Evolutionary conservation across 306 rosid genomes (phyloP).

Genomic region (Senna tora): DNA sequence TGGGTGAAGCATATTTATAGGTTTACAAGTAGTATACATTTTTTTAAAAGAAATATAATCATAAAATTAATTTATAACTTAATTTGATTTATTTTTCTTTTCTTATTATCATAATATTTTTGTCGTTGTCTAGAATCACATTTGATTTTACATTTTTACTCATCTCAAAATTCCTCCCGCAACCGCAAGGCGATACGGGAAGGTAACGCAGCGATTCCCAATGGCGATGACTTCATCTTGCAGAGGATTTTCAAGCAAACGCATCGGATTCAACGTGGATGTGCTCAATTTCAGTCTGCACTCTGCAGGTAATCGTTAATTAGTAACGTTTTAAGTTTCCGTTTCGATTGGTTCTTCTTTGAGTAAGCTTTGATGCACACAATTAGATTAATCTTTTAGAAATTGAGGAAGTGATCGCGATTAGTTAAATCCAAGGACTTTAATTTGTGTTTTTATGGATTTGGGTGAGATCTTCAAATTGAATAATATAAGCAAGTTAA

Average conservation of each 20-base stretch:
- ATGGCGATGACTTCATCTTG: too few species aligned
- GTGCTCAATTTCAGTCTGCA: not conserved
- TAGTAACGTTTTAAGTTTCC: not conserved
- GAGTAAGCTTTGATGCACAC: not conserved
- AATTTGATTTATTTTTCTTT: too few species aligned
- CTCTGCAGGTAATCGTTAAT: not conserved
- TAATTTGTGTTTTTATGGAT: not conserved
- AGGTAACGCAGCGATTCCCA: too few species aligned
- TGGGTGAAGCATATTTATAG: too few species aligned
- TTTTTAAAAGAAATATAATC: too few species aligned
- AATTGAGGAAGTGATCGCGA: not conserved
- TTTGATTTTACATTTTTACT: too few species aligned
- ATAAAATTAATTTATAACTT: too few species aligned
- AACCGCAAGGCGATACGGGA: too few species aligned
- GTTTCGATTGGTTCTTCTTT: not conserved
- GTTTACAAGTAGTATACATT: too few species aligned
- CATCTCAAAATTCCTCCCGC: too few species aligned
- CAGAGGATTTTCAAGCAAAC: not conserved
- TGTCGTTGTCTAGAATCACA: too few species aligned
- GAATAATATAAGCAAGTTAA: not conserved
- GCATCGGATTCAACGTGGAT: not conserved
- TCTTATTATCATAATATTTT: too few species aligned
- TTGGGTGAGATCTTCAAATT: not conserved
- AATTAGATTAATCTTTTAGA: not conserved
- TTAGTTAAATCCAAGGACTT: not conserved